Conservation (phyloP, 2,329 filamentous ascomycete species). For the Anthostomella pinea region DNA sequence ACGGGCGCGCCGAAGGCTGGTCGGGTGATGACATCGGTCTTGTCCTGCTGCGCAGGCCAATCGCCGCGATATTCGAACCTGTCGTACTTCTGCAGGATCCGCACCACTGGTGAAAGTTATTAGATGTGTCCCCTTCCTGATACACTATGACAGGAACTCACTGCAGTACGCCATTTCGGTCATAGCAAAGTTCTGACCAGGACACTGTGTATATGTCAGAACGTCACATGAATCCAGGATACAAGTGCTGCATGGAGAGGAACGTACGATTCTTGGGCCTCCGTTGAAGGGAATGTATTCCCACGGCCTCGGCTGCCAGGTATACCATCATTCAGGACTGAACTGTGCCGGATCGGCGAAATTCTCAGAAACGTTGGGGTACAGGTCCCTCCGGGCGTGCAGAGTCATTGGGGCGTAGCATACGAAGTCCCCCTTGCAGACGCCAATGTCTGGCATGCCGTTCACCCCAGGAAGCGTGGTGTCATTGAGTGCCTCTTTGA, state of each 20-base stretch:
- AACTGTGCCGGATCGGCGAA: conserved; percentile 19
- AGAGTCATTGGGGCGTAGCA: conserved; percentile 12
- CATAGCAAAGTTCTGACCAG: conserved; percentile 21
- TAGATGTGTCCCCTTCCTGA: background rate
- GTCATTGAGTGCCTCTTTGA: conserved; percentile 35
- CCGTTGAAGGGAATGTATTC: conserved; percentile 56
- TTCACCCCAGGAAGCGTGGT: conserved; percentile 34
- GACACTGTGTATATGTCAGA: conserved; percentile 9
- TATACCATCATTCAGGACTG: conserved; percentile 21
- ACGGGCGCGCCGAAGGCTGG: conserved; percentile 16
- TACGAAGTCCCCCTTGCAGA: conserved; percentile 15
- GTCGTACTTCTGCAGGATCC: conserved; percentile 19
- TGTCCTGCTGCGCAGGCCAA: conserved; percentile 17
- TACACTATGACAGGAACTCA: conserved; percentile 3
- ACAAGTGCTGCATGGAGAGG: background rate
- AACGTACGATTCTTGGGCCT: conserved; percentile 44
- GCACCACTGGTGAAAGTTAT: conserved; percentile 8
- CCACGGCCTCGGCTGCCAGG: conserved; percentile 42
- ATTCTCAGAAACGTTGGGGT: conserved; percentile 13
- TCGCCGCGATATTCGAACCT: conserved; percentile 18
- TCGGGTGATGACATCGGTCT: conserved; percentile 13
- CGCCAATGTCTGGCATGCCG: conserved; percentile 12
- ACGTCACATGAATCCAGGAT: background rate
- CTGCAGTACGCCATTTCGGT: conserved; percentile 20
- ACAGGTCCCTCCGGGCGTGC: conserved; percentile 17